Percentiles rank a stretch among this genome's conserved stretches.
Evolutionary conservation across 305 asterid genomes (phyloP).

Genomic region (Fraxinus greggii): DNA sequence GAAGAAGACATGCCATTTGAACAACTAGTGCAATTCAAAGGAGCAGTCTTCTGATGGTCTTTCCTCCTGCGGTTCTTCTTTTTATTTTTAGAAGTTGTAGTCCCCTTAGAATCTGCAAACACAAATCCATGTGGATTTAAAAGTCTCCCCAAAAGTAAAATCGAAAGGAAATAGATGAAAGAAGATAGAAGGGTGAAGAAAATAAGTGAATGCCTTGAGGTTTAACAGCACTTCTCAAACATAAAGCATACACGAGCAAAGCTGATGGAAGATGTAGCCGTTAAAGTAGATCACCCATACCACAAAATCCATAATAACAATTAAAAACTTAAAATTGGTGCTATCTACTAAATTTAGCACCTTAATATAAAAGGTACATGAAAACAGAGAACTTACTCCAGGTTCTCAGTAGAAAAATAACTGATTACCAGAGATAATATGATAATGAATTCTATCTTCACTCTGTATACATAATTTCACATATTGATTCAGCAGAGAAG

Average conservation of each 20-base stretch:
- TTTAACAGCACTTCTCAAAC: conserved; percentile 6
- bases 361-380: background rate
- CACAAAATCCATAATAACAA: background rate
- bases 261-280: conserved; percentile 6
- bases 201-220: conserved; percentile 6
- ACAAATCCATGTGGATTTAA: conserved; percentile 19
- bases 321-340: background rate
- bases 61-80: conserved; percentile 87
- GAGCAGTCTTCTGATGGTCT: conserved; percentile 64
- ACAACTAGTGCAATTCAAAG: conserved; percentile 38
- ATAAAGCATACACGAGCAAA: background rate
- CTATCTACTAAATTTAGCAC: background rate
- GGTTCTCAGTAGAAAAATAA: background rate
- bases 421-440: background rate
- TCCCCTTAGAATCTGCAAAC: conserved; percentile 63
- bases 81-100: conserved; percentile 61
- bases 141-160: conserved; percentile 15
- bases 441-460: background rate
- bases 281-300: background rate
- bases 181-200: conserved; percentile 3
- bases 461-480: background rate
- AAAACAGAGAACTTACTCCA: background rate
- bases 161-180: background rate
- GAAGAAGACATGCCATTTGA: conserved; percentile 49
- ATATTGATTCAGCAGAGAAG: background rate